Conservation (phyloP, 2,329 filamentous ascomycete species). For the Trichophyton benhamiae region DNA sequence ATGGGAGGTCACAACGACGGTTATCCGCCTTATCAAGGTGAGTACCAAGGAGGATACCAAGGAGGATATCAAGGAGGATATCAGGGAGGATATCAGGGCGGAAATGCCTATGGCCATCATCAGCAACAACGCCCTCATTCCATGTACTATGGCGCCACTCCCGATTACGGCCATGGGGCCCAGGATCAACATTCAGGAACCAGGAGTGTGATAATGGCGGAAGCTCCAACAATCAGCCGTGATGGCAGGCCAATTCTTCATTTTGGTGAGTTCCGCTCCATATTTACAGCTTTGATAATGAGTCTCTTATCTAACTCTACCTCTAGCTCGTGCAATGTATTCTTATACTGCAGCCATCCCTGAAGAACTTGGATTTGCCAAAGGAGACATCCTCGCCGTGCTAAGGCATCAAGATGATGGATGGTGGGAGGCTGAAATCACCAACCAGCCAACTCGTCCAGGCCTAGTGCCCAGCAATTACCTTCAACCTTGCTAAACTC, state of each 20-base stretch:
- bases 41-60: conserved; percentile 4
- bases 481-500: conserved; percentile 43
- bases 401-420: conserved; percentile 89
- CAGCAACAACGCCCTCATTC: conserved; percentile 41
- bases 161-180: conserved; percentile 28
- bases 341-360: conserved; percentile 90
- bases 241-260: conserved; percentile 82
- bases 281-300: background rate
- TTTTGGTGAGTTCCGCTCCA: conserved; percentile 59
- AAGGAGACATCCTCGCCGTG: conserved; percentile 83
- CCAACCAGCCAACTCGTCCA: conserved; percentile 38
- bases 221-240: conserved; percentile 56
- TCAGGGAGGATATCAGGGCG: background rate
- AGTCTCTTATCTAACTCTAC: conserved; percentile 4
- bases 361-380: conserved; percentile 82
- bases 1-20: conserved; percentile 29
- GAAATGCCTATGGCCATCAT: background rate
- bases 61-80: background rate
- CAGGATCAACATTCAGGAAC: conserved; percentile 49
- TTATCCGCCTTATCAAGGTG: conserved; percentile 20
- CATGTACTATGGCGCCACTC: conserved; percentile 37
- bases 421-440: conserved; percentile 97
- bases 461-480: conserved; percentile 58
- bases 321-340: conserved; percentile 77
- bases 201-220: conserved; percentile 65